Conservation (phyloP, 441 rosid genomes). For the Euphorbia schlechtendalii region DNA sequence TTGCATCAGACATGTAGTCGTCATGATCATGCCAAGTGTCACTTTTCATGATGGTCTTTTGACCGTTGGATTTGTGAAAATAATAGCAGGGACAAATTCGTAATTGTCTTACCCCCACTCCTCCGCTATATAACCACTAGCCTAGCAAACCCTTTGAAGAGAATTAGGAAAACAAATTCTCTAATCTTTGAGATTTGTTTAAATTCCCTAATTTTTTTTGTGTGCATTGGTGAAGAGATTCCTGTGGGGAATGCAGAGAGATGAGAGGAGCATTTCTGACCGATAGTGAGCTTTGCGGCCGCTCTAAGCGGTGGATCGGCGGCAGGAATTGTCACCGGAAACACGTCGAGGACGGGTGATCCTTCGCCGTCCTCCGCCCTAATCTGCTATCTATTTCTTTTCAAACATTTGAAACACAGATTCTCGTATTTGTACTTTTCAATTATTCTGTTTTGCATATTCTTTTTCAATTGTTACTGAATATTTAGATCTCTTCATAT, state of each 20-base stretch:
- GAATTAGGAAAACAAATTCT: background rate
- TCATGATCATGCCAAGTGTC: slow-evolving; percentile 16
- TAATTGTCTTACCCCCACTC: background rate
- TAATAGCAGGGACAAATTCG: background rate
- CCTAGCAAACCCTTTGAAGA: background rate
- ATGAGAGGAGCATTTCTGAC: slow-evolving; percentile 48
- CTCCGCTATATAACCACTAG: slow-evolving; percentile 4
- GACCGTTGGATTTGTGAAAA: slow-evolving; percentile 33
- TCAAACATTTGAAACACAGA: background rate
- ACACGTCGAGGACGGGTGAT: slow-evolving; percentile 98
- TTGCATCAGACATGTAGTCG: background rate
- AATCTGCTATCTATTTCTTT: background rate
- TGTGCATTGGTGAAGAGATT: background rate
- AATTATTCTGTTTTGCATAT: background rate
- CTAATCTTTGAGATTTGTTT: background rate
- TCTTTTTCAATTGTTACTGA: background rate
- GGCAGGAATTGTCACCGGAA: slow-evolving; percentile 90
- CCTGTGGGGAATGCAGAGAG: slow-evolving; percentile 81
- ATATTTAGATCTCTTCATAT: background rate
- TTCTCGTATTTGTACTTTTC: background rate
- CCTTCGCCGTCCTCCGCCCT: background rate
- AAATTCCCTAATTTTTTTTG: background rate
- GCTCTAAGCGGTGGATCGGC: slow-evolving; percentile 52
- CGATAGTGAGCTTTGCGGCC: slow-evolving; percentile 46
- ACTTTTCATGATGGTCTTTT: background rate